phyloP scores from a whole-genome alignment of 2,329 filamentous ascomycete genomes.

The Teratosphaeria zuluensis region DNA sequence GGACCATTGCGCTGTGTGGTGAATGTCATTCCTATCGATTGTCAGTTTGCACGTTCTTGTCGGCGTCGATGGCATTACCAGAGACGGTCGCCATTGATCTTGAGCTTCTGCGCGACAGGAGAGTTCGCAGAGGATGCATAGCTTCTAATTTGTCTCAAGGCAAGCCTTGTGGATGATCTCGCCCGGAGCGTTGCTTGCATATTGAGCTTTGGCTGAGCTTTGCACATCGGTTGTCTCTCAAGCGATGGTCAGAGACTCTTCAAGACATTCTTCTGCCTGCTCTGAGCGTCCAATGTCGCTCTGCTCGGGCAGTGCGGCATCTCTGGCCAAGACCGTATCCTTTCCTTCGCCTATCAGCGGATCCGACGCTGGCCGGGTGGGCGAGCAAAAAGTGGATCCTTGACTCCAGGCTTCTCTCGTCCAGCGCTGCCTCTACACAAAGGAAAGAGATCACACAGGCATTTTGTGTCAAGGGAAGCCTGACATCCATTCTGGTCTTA shows the following conservation, averaged over 20 bases:
- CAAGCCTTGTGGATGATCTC: not conserved
- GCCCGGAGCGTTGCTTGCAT: not conserved
- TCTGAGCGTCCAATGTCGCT: too few relatives aligned
- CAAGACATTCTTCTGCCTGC: too few relatives aligned
- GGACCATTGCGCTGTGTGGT: constrained; percentile 11
- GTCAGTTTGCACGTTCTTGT: not conserved
- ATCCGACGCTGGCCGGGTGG: not conserved
- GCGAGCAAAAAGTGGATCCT: not conserved
- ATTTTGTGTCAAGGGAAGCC: too few relatives aligned
- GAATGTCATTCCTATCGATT: constrained; percentile 4
- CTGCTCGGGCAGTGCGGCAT: not conserved
- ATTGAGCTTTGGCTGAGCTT: not conserved
- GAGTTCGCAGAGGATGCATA: not conserved
- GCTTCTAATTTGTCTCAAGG: not conserved
- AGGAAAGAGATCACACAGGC: too few relatives aligned
- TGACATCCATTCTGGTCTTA: too few relatives aligned
- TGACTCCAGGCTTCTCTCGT: not conserved
- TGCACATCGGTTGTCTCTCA: too few relatives aligned
- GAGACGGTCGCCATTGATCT: not conserved
- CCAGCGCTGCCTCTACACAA: too few relatives aligned
- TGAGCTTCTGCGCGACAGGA: not conserved
- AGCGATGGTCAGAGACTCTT: too few relatives aligned
- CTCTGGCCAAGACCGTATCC: not conserved
- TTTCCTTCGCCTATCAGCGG: too few relatives aligned
- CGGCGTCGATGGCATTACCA: not conserved